Percentiles rank a stretch among this genome's conserved stretches.
Evolutionary conservation across 1,284 basidiomycete genomes (phyloP).

Genomic region (Pisolithus thermaeus): DNA sequence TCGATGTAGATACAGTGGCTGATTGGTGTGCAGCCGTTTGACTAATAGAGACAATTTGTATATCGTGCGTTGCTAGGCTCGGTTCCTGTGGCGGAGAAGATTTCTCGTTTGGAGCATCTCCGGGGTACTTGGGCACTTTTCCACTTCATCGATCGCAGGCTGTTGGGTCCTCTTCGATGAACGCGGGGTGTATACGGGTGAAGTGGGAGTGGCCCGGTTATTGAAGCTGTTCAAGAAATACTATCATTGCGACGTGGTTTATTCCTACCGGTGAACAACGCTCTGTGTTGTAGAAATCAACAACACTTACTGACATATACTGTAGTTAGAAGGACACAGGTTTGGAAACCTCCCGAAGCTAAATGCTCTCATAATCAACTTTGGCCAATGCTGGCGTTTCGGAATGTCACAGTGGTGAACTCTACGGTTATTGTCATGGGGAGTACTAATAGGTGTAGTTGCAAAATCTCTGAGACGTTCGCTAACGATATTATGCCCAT

Average conservation of each 20-base stretch:
- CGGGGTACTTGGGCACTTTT: conserved; percentile 24
- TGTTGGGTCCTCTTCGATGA: background rate
- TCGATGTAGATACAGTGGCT: conserved; percentile 62
- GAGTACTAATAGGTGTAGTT: conserved; percentile 40
- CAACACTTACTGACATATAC: background rate
- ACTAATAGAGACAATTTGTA: too few species aligned
- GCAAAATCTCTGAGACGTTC: background rate
- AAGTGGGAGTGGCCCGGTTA: conserved; percentile 64
- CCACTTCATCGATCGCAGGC: background rate
- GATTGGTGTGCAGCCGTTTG: conserved; percentile 50
- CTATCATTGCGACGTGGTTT: conserved; percentile 58
- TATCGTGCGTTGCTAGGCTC: too few species aligned
- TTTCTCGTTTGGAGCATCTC: conserved; percentile 60
- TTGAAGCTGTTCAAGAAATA: conserved; percentile 72
- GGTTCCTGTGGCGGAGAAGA: conserved; percentile 69
- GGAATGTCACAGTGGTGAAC: conserved; percentile 40
- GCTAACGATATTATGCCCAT: background rate
- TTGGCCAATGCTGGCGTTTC: background rate
- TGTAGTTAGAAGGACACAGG: too few species aligned
- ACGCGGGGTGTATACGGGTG: conserved; percentile 62
- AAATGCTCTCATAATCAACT: background rate
- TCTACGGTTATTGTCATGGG: conserved; percentile 68
- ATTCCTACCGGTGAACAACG: conserved; percentile 53
- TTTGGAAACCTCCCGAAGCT: too few species aligned
- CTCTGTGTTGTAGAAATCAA: background rate